phyloP scores from a whole-genome alignment of 2,329 filamentous ascomycete genomes.

The Juglanconis sp. region DNA sequence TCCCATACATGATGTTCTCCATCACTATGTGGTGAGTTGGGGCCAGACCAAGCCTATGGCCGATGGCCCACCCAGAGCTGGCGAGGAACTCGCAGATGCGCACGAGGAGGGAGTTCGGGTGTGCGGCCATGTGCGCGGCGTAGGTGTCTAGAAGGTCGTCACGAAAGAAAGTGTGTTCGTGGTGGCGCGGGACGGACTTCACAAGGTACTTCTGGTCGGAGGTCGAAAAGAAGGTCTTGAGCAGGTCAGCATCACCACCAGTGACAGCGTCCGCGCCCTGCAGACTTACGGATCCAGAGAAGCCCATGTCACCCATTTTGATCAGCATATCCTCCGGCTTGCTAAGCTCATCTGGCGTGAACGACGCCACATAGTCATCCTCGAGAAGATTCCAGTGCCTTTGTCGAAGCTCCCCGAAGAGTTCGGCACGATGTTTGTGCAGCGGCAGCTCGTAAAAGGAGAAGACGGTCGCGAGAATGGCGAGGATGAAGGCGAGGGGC shows the following conservation, averaged over 20 bases:
- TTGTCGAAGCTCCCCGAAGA: constrained; percentile 50
- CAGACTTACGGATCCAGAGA: constrained; percentile 61
- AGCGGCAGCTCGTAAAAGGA: constrained; percentile 48
- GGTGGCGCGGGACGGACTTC: constrained; percentile 67
- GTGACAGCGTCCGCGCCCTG: too few species aligned
- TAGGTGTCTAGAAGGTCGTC: constrained; percentile 65
- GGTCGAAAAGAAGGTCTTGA: constrained; percentile 66
- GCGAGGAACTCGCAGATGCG: constrained; percentile 70
- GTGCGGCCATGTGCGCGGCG: constrained; percentile 56
- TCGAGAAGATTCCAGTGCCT: constrained; percentile 35
- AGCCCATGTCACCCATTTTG: constrained; percentile 66
- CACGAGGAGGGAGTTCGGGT: constrained; percentile 61
- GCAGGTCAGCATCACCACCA: not conserved
- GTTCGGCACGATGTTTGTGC: constrained; percentile 39
- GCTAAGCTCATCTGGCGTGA: constrained; percentile 44
- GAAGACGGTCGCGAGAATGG: constrained; percentile 46
- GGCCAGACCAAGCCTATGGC: constrained; percentile 55
- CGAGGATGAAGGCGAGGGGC: constrained; percentile 40
- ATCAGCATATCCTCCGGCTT: constrained; percentile 40
- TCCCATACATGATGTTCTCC: constrained; percentile 70
- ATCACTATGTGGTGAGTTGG: constrained; percentile 74
- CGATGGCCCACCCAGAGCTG: constrained; percentile 53
- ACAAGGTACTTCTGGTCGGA: constrained; percentile 64
- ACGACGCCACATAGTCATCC: constrained; percentile 37
- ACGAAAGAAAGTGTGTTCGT: constrained; percentile 69